A percentile compares a stretch with the other conserved stretches of the same genome.
These are phyloP conservation scores for Lachnellula subtilissima DNA, from an alignment of 2,329 filamentous ascomycete species.

Conservation along the genomic window DNA sequence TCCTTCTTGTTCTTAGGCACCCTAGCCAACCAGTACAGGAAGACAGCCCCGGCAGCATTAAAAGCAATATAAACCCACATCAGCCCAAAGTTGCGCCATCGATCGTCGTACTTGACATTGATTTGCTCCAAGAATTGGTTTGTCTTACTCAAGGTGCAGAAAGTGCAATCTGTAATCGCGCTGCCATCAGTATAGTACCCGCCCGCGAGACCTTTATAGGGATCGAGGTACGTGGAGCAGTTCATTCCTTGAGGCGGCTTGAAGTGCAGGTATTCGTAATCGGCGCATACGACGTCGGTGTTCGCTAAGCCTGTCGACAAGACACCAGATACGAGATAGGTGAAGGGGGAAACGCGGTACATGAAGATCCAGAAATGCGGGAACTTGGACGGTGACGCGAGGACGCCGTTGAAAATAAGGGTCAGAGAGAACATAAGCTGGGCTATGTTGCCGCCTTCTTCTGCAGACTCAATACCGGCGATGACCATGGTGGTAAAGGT, in stretches of 20 bases:
- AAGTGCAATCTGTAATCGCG: slow-evolving; percentile 48
- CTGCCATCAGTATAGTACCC: slow-evolving; percentile 44
- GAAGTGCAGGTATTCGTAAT: slow-evolving; percentile 63
- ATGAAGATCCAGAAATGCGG: slow-evolving; percentile 80
- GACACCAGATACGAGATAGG: slow-evolving; percentile 71
- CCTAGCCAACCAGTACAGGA: slow-evolving; percentile 47
- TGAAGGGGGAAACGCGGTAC: slow-evolving; percentile 78
- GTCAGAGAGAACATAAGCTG: slow-evolving; percentile 69
- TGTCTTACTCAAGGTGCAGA: slow-evolving; percentile 46
- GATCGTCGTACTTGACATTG: slow-evolving; percentile 43
- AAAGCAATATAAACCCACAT: slow-evolving; percentile 53
- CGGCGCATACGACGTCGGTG: slow-evolving; percentile 58
- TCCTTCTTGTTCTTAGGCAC: slow-evolving; percentile 35
- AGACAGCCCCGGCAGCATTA: slow-evolving; percentile 47
- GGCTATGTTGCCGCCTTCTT: slow-evolving; percentile 70
- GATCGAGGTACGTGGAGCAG: slow-evolving; percentile 53
- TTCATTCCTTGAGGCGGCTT: slow-evolving; percentile 52
- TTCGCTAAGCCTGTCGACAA: slow-evolving; percentile 64
- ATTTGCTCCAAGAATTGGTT: slow-evolving; percentile 46
- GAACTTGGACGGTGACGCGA: slow-evolving; percentile 57
- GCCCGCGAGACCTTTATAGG: slow-evolving; percentile 35
- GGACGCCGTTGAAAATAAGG: slow-evolving; percentile 68
- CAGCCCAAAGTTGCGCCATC: slow-evolving; percentile 45
- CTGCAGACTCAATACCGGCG: slow-evolving; percentile 68
- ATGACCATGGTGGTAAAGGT: slow-evolving; percentile 79